A percentile compares a stretch with the other conserved stretches of the same genome.
Evolutionary conservation across 257 asterid genomes (phyloP).

Genomic region (Linderniella brevidens): DNA sequence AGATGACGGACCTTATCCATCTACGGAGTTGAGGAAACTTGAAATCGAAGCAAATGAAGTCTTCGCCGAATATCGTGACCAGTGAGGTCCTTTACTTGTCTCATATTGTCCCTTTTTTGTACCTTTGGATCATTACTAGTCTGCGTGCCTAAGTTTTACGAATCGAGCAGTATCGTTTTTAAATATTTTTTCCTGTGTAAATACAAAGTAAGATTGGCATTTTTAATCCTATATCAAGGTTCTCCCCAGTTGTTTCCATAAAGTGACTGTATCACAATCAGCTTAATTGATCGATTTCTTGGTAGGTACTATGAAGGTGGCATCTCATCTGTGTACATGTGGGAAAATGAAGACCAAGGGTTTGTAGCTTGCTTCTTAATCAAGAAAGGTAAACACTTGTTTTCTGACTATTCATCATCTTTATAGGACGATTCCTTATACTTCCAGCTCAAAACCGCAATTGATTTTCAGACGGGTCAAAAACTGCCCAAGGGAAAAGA

Average conservation of each 20-base stretch:
- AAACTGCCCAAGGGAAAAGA: constrained; percentile 70
- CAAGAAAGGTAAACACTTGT: constrained; percentile 51
- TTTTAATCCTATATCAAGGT: too few species aligned
- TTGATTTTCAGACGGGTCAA: constrained; percentile 64
- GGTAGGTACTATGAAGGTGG: constrained; percentile 99
- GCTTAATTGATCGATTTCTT: constrained; percentile 19
- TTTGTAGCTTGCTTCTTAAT: constrained; percentile 88
- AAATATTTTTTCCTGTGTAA: too few species aligned
- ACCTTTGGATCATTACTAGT: neutral
- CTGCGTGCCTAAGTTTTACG: constrained; percentile 3
- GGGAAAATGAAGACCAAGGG: constrained; percentile 85
- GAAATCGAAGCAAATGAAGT: constrained; percentile 95
- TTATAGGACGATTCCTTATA: constrained; percentile 4
- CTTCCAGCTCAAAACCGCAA: constrained; percentile 11
- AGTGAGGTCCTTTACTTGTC: constrained; percentile 91
- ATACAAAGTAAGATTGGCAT: too few species aligned
- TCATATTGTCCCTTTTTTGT: constrained; percentile 23
- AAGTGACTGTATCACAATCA: too few species aligned
- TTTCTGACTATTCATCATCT: neutral
- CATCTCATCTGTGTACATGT: constrained; percentile 79
- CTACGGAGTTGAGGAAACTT: constrained; percentile 75
- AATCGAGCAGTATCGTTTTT: neutral
- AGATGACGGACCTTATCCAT: constrained; percentile 76
- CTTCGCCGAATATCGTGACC: constrained; percentile 94
- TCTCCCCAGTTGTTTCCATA: too few species aligned